Conservation (phyloP, 805 yeast genomes). For the Wickerhamiella dianesei region DNA sequence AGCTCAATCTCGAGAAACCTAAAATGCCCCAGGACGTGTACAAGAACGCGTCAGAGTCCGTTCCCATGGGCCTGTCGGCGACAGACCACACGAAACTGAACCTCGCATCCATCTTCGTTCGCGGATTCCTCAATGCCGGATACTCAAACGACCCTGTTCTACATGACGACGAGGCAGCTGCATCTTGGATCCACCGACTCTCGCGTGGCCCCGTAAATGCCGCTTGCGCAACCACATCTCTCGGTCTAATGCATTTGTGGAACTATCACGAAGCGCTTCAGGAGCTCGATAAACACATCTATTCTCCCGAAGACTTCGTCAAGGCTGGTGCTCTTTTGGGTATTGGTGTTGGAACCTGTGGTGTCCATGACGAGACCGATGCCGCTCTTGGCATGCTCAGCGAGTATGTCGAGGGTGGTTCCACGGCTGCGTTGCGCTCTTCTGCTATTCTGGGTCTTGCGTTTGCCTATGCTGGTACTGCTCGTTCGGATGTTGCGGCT, state of each 20-base stretch:
- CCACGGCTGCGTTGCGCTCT: constrained; percentile 37
- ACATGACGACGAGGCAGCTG: constrained; percentile 40
- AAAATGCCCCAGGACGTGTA: constrained; percentile 91
- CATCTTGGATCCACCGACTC: constrained; percentile 1
- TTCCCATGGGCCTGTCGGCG: constrained; percentile 33
- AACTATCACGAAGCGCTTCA: constrained; percentile 80
- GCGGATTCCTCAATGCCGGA: constrained; percentile 82
- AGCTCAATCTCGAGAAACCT: constrained; percentile 76
- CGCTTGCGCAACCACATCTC: constrained; percentile 84
- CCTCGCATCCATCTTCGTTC: constrained; percentile 87
- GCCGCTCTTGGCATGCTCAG: constrained; percentile 74
- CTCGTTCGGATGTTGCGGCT: constrained; percentile 68
- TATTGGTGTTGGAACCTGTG: constrained; percentile 81
- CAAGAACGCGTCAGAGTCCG: constrained; percentile 34
- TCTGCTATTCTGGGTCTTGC: constrained; percentile 88
- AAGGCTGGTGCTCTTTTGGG: constrained; percentile 96
- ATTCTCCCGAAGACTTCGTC: constrained; percentile 71
- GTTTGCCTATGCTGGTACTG: constrained; percentile 87
- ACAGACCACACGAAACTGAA: constrained; percentile 86
- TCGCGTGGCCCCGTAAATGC: constrained; percentile 26
- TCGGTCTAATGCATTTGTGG: constrained; percentile 89
- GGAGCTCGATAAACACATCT: constrained; percentile 73
- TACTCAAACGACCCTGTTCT: constrained; percentile 74
- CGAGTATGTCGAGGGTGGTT: constrained; percentile 58
- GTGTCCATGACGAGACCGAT: constrained; percentile 91